These are phyloP conservation scores for Vanilla planifolia DNA, from an alignment of 106 monocot genomes.

Conservation along the genomic window DNA sequence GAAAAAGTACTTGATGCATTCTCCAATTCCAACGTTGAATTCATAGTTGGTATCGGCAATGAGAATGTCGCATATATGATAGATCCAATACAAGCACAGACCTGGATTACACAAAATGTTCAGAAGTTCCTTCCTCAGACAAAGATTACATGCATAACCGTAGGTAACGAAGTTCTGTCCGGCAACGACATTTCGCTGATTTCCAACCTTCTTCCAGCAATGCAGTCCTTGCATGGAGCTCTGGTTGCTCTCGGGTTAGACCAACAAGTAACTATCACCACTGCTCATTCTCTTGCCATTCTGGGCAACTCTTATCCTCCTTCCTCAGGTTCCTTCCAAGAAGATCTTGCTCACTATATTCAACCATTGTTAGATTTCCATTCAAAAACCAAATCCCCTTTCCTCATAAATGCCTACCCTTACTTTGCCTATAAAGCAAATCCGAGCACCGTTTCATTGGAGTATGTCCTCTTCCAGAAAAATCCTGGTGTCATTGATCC, in stretches of 20 bases:
- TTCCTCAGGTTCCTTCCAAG: constrained; percentile 40
- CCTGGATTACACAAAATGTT: constrained; percentile 45
- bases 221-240: constrained; percentile 45
- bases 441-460: constrained; percentile 29
- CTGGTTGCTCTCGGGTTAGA: constrained; percentile 27
- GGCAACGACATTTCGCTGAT: constrained; percentile 26
- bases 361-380: constrained; percentile 43
- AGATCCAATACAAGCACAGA: constrained; percentile 19
- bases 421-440: constrained; percentile 63
- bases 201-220: constrained; percentile 51
- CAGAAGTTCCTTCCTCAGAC: constrained; percentile 46
- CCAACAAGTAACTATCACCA: constrained; percentile 38
- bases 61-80: constrained; percentile 31
- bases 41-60: constrained; percentile 39
- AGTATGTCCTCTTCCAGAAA: constrained; percentile 46
- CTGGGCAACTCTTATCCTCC: constrained; percentile 49
- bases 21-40: constrained; percentile 38
- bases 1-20: constrained; percentile 37
- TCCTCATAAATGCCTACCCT: constrained; percentile 65
- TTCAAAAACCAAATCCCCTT: constrained; percentile 40
- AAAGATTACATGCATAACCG: constrained; percentile 43
- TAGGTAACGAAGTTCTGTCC: constrained; percentile 52
- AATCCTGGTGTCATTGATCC: constrained; percentile 48
- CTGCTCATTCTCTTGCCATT: constrained; percentile 37
- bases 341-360: constrained; percentile 36